phyloP scores from a whole-genome alignment of 179 eudicot genomes.

The Pouteria campechiana region DNA sequence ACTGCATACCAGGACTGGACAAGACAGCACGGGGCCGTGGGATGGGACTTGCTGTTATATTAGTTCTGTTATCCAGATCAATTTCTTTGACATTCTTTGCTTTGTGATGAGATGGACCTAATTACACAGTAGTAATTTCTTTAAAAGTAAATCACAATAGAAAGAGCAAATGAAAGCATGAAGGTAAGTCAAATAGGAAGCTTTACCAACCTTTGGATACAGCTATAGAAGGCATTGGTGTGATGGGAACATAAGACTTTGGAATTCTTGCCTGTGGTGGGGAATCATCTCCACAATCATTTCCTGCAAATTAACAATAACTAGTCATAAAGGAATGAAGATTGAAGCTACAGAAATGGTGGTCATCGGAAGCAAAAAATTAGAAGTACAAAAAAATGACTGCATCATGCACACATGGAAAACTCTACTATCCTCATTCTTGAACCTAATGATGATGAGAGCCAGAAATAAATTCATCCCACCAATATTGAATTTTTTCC shows the following conservation, averaged over 20 bases:
- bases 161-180: too few relatives aligned
- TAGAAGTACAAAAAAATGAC: not conserved
- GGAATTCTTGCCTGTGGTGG: not conserved
- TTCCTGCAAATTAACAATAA: not conserved
- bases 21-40: conserved; percentile 1
- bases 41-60: not conserved
- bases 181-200: too few relatives aligned
- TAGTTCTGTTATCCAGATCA: not conserved
- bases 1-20: conserved; percentile 2
- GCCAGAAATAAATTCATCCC: not conserved
- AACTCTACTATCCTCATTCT: not conserved
- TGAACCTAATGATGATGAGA: not conserved
- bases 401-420: not conserved
- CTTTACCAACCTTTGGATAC: too few relatives aligned
- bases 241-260: not conserved
- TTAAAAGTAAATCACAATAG: too few relatives aligned
- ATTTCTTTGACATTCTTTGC: too few relatives aligned
- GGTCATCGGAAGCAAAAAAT: not conserved
- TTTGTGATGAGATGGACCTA: too few relatives aligned
- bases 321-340: not conserved
- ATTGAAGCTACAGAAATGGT: not conserved
- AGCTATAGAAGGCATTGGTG: too few relatives aligned
- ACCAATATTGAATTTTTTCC: too few relatives aligned
- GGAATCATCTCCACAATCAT: not conserved
- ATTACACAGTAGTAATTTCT: too few relatives aligned